A percentile compares a stretch with the other conserved stretches of the same genome.
Evolutionary conservation across 2,329 filamentous ascomycete genomes (phyloP).

Genomic region (Keithomyces neogunnii): DNA sequence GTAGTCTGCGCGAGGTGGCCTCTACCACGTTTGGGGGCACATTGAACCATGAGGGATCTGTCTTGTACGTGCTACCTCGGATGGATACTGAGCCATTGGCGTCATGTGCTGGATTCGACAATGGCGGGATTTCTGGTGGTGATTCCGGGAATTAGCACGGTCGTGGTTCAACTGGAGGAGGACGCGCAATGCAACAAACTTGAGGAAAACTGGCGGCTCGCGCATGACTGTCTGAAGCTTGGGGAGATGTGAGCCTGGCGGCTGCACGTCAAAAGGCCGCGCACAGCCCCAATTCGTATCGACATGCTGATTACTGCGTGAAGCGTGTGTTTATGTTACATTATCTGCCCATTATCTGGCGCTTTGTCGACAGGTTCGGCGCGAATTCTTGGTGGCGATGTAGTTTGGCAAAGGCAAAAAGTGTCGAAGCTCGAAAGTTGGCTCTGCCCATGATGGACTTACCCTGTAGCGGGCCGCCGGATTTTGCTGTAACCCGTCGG

Average conservation of each 20-base stretch:
- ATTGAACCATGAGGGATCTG: slow-evolving; percentile 77
- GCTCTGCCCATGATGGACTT: neutral
- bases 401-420: neutral
- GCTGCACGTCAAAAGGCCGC: slow-evolving; percentile 18
- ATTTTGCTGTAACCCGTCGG: too few relatives aligned
- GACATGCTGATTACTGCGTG: slow-evolving; percentile 13
- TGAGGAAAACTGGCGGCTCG: neutral
- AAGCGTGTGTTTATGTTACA: neutral
- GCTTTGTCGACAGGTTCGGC: neutral
- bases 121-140: neutral
- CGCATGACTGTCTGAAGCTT: slow-evolving; percentile 10
- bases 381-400: neutral
- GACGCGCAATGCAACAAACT: neutral
- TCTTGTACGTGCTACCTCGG: slow-evolving; percentile 54
- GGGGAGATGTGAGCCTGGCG: slow-evolving; percentile 11
- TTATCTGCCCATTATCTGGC: neutral
- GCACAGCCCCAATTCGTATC: slow-evolving; percentile 16
- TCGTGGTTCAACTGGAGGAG: neutral
- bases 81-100: slow-evolving; percentile 26
- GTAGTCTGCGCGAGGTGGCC: slow-evolving; percentile 69
- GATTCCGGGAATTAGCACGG: neutral
- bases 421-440: neutral
- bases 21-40: slow-evolving; percentile 65
- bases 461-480: neutral
- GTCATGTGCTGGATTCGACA: neutral